Conservation (phyloP, 768 basidiomycete species). For the Neoboletus brunneissimus region DNA sequence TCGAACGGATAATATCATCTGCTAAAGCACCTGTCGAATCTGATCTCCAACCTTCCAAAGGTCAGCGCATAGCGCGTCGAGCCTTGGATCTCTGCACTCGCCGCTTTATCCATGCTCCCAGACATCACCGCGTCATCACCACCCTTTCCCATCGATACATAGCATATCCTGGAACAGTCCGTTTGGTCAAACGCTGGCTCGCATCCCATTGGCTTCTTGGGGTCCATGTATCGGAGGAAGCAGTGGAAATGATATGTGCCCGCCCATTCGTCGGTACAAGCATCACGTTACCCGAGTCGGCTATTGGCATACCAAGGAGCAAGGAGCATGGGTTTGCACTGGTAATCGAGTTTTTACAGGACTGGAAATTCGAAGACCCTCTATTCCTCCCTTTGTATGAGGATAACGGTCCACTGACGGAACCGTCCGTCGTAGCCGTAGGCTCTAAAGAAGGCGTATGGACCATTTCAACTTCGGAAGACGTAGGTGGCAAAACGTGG, state of each 20-base stretch:
- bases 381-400: slow-evolving; percentile 72
- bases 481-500: slow-evolving; percentile 75
- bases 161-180: slow-evolving; percentile 80
- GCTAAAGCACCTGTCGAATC: slow-evolving; percentile 31
- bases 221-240: slow-evolving; percentile 70
- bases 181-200: slow-evolving; percentile 92
- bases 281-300: slow-evolving; percentile 33
- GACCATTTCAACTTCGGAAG: slow-evolving; percentile 76
- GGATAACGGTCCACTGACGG: slow-evolving; percentile 8
- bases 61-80: slow-evolving; percentile 53
- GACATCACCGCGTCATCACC: slow-evolving; percentile 82
- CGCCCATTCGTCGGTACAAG: slow-evolving; percentile 62
- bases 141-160: slow-evolving; percentile 75
- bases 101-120: slow-evolving; percentile 76
- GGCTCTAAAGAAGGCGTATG: slow-evolving; percentile 54
- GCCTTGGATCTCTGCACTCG: slow-evolving; percentile 60
- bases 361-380: slow-evolving; percentile 82
- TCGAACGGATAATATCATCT: slow-evolving; percentile 61
- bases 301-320: slow-evolving; percentile 58
- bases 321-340: slow-evolving; percentile 79
- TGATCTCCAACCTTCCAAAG: slow-evolving; percentile 25
- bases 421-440: slow-evolving; percentile 26
- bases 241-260: slow-evolving; percentile 83
- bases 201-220: slow-evolving; percentile 84
- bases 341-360: slow-evolving; percentile 67